Percentiles rank a stretch among this genome's conserved stretches.
phyloP scores from a whole-genome alignment of 2,329 filamentous ascomycete species.

The Beauveria caledonica region DNA sequence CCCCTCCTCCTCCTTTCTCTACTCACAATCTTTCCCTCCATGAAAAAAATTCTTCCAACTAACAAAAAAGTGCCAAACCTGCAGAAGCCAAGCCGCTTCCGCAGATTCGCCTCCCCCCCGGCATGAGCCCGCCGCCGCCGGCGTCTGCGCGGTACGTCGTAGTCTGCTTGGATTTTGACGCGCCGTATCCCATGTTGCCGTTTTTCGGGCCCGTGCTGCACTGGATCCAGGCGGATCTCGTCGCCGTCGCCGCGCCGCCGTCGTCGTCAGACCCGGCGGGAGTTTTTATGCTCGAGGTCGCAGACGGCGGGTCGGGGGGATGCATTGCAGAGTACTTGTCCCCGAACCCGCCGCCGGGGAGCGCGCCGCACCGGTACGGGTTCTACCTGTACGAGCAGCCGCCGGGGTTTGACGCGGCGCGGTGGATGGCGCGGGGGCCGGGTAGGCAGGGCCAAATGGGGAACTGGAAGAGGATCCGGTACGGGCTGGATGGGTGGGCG shows the following conservation, averaged over 20 bases:
- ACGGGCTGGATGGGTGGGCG: constrained; percentile 32
- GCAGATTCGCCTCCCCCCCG: background rate
- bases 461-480: constrained; percentile 31
- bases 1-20: too few species aligned
- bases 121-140: background rate
- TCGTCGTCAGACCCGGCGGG: background rate
- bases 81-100: background rate
- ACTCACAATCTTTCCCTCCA: too few species aligned
- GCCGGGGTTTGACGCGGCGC: constrained; percentile 3
- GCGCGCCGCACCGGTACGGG: constrained; percentile 39
- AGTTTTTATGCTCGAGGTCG: background rate
- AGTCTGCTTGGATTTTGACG: constrained; percentile 35
- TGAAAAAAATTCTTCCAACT: too few species aligned
- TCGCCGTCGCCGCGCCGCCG: background rate
- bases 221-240: constrained; percentile 35
- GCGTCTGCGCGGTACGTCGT: background rate
- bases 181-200: constrained; percentile 33
- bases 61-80: too few species aligned
- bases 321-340: constrained; percentile 34
- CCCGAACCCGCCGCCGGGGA: constrained; percentile 36
- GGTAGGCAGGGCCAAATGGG: constrained; percentile 27
- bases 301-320: constrained; percentile 10
- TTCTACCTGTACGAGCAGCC: constrained; percentile 43
- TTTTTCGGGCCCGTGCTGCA: constrained; percentile 38
- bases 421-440: constrained; percentile 21